Percentiles rank a stretch among this genome's conserved stretches.
These are phyloP conservation scores for Phialophora chinensis DNA, from an alignment of 2,329 filamentous ascomycete species.

Conservation along the genomic window DNA sequence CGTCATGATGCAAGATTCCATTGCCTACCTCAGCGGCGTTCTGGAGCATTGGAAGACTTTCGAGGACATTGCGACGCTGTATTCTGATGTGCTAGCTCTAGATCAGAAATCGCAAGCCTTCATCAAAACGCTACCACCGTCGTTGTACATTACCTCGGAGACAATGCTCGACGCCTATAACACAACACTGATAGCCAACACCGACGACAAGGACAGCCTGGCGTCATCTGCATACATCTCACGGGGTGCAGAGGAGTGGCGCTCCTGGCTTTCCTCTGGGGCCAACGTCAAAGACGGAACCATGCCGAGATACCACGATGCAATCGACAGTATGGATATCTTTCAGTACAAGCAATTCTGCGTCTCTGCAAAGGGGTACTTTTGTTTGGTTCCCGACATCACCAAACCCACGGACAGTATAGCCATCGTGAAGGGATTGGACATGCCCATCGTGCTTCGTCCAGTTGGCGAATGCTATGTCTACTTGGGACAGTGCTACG, in stretches of 20 bases:
- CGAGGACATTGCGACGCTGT: not conserved
- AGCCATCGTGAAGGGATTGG: conserved; percentile 25
- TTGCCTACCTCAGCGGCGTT: conserved; percentile 18
- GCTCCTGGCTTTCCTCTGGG: conserved; percentile 19
- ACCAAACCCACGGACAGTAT: conserved; percentile 15
- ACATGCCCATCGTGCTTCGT: conserved; percentile 28
- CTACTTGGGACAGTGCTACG: conserved; percentile 26
- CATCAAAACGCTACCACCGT: conserved; percentile 4
- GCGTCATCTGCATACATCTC: conserved; percentile 15
- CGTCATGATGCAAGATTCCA: conserved; percentile 20
- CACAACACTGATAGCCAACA: conserved; percentile 26
- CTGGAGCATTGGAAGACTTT: not conserved
- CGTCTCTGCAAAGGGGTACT: conserved; percentile 16
- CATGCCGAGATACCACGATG: conserved; percentile 16
- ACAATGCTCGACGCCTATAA: conserved; percentile 19
- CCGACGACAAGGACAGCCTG: conserved; percentile 16
- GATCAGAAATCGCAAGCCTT: conserved; percentile 11
- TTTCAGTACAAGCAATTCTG: conserved; percentile 24
- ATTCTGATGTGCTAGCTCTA: conserved; percentile 3
- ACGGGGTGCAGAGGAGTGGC: conserved; percentile 20
- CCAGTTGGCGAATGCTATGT: conserved; percentile 19
- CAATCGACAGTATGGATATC: conserved; percentile 21
- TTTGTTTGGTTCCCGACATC: conserved; percentile 24
- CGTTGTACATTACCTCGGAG: conserved; percentile 27
- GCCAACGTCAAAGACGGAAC: not conserved